phyloP scores from a whole-genome alignment of 805 yeast genomes.

The Saccharomycopsis synnaedendra region DNA sequence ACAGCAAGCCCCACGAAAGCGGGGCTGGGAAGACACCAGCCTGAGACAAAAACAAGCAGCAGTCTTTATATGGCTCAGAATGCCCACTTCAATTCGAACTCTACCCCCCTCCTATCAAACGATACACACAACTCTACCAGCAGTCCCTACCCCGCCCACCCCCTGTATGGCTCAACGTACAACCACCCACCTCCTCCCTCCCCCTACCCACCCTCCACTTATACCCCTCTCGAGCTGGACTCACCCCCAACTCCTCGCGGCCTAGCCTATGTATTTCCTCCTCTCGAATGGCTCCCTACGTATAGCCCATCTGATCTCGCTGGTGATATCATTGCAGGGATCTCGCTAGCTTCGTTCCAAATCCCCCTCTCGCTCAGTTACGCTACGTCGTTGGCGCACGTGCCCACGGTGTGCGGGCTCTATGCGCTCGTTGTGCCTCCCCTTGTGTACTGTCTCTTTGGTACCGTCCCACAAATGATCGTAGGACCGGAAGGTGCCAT shows the following conservation, averaged over 20 bases:
- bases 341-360: slow-evolving; percentile 83
- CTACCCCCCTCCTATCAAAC: too few relatives aligned
- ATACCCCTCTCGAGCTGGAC: slow-evolving; percentile 7
- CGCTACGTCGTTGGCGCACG: slow-evolving; percentile 75
- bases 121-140: too few relatives aligned
- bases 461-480: slow-evolving; percentile 80
- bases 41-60: too few relatives aligned
- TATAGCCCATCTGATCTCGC: slow-evolving; percentile 31
- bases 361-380: slow-evolving; percentile 68
- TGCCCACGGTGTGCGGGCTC: slow-evolving; percentile 73
- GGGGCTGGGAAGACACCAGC: too few relatives aligned
- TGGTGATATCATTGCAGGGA: slow-evolving; percentile 72
- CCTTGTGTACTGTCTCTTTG: slow-evolving; percentile 62
- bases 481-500: slow-evolving; percentile 91
- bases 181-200: not conserved
- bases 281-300: slow-evolving; percentile 52
- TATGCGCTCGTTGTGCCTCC: slow-evolving; percentile 72
- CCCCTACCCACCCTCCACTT: not conserved
- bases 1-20: too few relatives aligned
- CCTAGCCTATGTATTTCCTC: slow-evolving; percentile 56
- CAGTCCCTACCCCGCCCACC: not conserved
- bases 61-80: too few relatives aligned
- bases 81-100: too few relatives aligned
- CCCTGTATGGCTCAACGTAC: not conserved
- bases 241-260: slow-evolving; percentile 16